These are phyloP conservation scores for Rhodotorula sp. DNA, from an alignment of 1,284 basidiomycete species.

Conservation along the genomic window DNA sequence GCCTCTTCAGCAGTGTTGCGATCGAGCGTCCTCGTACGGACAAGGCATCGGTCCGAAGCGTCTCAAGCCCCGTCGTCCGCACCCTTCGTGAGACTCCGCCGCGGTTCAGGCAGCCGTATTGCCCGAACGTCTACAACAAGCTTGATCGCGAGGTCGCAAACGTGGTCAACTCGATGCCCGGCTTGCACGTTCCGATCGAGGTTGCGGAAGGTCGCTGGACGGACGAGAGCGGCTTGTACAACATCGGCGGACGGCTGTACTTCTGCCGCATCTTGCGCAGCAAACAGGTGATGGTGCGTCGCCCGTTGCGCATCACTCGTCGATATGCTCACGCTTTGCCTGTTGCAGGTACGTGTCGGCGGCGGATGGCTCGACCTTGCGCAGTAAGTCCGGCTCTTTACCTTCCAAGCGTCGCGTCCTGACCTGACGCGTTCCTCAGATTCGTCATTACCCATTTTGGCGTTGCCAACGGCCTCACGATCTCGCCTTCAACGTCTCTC, in stretches of 20 bases:
- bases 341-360: conserved; percentile 56
- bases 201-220: conserved; percentile 79
- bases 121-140: conserved; percentile 80
- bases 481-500: conserved; percentile 21
- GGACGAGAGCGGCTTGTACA: conserved; percentile 88
- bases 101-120: conserved; percentile 59
- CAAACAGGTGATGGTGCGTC: conserved; percentile 82
- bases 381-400: conserved; percentile 62
- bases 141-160: conserved; percentile 88
- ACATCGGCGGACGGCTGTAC: conserved; percentile 84
- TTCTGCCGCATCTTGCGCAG: conserved; percentile 89
- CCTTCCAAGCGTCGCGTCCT: conserved; percentile 76
- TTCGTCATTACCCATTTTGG: conserved; percentile 49
- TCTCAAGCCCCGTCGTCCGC: not conserved
- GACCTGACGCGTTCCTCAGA: conserved; percentile 57
- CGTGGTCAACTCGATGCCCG: conserved; percentile 78
- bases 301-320: not conserved
- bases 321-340: not conserved
- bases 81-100: conserved; percentile 5
- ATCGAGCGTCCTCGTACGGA: not conserved
- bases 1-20: conserved; percentile 6
- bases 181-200: conserved; percentile 64
- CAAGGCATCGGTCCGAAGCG: not conserved
- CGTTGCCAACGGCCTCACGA: conserved; percentile 42
- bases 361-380: conserved; percentile 72